phyloP scores from a whole-genome alignment of 352 stramenopile genomes.

The Phytopythium delawarense region DNA sequence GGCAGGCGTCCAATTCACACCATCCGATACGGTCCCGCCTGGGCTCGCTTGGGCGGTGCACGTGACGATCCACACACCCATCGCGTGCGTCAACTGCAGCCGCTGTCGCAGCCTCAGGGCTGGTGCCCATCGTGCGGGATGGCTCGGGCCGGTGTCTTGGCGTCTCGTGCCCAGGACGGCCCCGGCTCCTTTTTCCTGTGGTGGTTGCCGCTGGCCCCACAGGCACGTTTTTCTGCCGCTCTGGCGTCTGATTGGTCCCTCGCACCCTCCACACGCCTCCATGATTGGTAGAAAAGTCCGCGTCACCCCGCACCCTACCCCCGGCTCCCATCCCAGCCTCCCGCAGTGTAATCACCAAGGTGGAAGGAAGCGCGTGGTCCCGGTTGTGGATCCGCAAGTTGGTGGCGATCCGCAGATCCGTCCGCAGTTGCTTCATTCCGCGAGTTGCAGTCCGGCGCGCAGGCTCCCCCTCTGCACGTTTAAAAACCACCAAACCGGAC shows the following conservation, averaged over 20 bases:
- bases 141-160: neutral
- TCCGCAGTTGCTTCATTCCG: neutral
- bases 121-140: neutral
- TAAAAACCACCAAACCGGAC: neutral
- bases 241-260: neutral
- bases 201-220: neutral
- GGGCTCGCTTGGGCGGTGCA: neutral
- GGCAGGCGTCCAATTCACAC: neutral
- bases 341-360: neutral
- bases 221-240: neutral
- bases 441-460: neutral
- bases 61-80: neutral
- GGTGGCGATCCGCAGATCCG: neutral
- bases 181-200: neutral
- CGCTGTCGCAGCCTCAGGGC: neutral
- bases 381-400: neutral
- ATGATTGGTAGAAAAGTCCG: neutral
- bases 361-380: neutral
- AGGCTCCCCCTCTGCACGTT: too few species aligned
- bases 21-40: neutral
- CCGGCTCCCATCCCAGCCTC: neutral
- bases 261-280: neutral
- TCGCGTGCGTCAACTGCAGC: neutral
- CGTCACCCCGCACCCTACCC: neutral
- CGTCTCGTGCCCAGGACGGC: neutral